Percentiles rank a stretch among this genome's conserved stretches.
These are phyloP conservation scores for Crithidia thermophila DNA, from an alignment of 208 protist genomes.

Conservation along the genomic window DNA sequence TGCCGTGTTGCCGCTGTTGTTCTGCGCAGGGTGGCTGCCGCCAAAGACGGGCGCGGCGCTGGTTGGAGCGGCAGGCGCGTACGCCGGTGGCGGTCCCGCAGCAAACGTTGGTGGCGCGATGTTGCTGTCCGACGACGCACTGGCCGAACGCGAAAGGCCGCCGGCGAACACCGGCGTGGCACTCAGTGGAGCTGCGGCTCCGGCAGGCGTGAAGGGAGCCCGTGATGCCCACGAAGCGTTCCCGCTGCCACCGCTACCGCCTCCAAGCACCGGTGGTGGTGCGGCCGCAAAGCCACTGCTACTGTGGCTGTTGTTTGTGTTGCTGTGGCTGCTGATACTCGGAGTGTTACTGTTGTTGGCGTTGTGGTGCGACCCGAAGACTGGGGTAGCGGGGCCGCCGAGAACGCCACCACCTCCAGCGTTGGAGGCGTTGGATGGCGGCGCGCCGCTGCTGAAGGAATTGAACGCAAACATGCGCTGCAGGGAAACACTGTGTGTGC, in stretches of 20 bases:
- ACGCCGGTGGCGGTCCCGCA: not conserved
- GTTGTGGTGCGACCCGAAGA: not conserved
- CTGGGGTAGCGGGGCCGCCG: not conserved
- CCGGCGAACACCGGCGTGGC: too few relatives aligned
- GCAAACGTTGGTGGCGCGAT: not conserved
- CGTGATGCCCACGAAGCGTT: not conserved
- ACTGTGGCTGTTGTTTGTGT: too few relatives aligned
- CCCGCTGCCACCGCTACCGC: not conserved
- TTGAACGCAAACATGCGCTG: constrained; percentile 9
- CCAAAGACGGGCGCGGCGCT: not conserved
- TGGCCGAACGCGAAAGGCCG: too few relatives aligned
- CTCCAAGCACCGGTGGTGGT: not conserved
- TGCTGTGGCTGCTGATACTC: not conserved
- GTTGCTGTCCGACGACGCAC: too few relatives aligned
- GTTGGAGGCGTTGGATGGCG: not conserved
- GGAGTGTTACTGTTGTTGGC: not conserved
- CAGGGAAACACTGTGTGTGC: not conserved
- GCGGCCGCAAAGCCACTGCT: too few relatives aligned
- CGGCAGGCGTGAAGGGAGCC: too few relatives aligned
- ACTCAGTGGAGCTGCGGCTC: too few relatives aligned
- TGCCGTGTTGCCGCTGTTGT: too few relatives aligned
- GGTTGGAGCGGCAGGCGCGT: not conserved
- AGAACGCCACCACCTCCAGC: constrained; percentile 14
- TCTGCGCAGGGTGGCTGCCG: constrained; percentile 10
- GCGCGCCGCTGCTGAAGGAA: constrained; percentile 4